phyloP scores from a whole-genome alignment of 805 yeast genomes.

The Ogataea methylovora region DNA sequence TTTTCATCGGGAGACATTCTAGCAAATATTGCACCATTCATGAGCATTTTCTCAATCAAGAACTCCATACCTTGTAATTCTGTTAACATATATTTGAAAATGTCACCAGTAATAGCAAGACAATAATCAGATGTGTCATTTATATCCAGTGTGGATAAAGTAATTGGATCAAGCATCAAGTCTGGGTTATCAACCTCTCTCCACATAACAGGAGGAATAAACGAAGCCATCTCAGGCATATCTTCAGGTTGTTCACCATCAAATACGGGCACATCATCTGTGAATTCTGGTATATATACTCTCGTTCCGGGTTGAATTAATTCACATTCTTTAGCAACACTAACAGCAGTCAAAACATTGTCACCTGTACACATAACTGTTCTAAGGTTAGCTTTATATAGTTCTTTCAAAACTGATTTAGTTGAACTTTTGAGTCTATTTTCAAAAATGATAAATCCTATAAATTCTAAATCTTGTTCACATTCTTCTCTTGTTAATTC shows the following conservation, averaged over 20 bases:
- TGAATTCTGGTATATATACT: constrained; percentile 59
- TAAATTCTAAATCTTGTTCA: constrained; percentile 63
- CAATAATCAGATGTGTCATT: constrained; percentile 37
- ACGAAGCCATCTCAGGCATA: too few species aligned
- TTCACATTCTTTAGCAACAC: constrained; percentile 84
- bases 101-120: constrained; percentile 88
- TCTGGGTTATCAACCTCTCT: constrained; percentile 57
- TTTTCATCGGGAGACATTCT: constrained; percentile 99
- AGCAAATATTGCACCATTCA: constrained; percentile 77
- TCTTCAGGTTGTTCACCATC: constrained; percentile 7
- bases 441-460: constrained; percentile 90
- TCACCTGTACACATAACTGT: constrained; percentile 98
- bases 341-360: constrained; percentile 86
- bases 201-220: constrained; percentile 47
- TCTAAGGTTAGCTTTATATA: constrained; percentile 65
- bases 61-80: constrained; percentile 32
- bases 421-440: constrained; percentile 78
- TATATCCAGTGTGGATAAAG: constrained; percentile 33
- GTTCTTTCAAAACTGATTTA: constrained; percentile 45
- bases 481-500: constrained; percentile 51
- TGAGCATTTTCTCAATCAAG: constrained; percentile 48
- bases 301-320: constrained; percentile 38
- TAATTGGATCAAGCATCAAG: constrained; percentile 51
- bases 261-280: constrained; percentile 19
- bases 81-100: constrained; percentile 70